phyloP scores from a whole-genome alignment of 140 eudicot genomes.

The Anethum foeniculum region DNA sequence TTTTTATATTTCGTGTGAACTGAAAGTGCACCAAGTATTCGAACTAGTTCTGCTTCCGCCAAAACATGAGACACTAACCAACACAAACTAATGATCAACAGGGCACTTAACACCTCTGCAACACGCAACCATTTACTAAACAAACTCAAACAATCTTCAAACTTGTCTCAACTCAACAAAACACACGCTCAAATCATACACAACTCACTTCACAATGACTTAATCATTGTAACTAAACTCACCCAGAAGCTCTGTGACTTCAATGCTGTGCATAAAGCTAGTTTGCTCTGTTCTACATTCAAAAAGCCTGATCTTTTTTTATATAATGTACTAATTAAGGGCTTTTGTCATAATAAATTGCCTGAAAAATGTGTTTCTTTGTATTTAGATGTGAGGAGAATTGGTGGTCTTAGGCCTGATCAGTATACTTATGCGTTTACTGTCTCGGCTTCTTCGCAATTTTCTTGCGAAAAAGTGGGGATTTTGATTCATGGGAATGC shows the following conservation, averaged over 20 bases:
- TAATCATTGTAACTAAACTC: constrained; percentile 60
- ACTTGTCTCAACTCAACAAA: constrained; percentile 45
- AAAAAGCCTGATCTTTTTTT: constrained; percentile 66
- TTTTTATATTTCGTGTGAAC: too few relatives aligned
- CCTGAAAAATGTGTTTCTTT: constrained; percentile 34
- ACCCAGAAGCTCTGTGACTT: constrained; percentile 56
- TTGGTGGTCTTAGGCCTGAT: constrained; percentile 39
- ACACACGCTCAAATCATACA: constrained; percentile 73
- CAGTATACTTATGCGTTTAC: constrained; percentile 48
- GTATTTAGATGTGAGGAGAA: constrained; percentile 31
- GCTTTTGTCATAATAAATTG: constrained; percentile 24
- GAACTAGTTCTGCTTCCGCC: neutral
- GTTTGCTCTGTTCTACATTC: constrained; percentile 39
- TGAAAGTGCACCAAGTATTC: neutral
- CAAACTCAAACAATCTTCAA: constrained; percentile 30
- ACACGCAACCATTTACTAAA: constrained; percentile 42
- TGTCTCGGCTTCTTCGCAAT: constrained; percentile 42
- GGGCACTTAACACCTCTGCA: constrained; percentile 24
- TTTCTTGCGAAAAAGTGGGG: constrained; percentile 30
- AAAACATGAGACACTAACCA: neutral
- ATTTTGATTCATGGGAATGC: constrained; percentile 54
- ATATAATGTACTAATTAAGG: constrained; percentile 66
- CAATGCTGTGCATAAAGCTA: constrained; percentile 42
- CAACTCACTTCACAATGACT: constrained; percentile 39
- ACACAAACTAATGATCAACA: constrained; percentile 42